A percentile compares a stretch with the other conserved stretches of the same genome.
phyloP scores from a whole-genome alignment of 2,329 filamentous ascomycete species.

The Tricladium varicosporioides region DNA sequence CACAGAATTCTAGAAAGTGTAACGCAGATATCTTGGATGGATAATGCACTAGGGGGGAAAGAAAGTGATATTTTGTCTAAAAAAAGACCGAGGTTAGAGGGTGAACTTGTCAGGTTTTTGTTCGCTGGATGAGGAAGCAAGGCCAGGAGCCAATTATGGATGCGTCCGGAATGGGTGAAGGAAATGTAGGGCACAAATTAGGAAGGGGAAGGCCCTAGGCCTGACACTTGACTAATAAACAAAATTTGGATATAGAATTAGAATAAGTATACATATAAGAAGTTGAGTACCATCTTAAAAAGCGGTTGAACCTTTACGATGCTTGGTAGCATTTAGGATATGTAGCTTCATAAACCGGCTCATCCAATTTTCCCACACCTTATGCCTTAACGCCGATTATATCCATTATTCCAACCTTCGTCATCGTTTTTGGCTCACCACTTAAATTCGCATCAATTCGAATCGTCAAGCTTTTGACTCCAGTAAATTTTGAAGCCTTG shows the following conservation, averaged over 20 bases:
- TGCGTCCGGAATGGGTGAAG: background rate
- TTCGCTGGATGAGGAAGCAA: background rate
- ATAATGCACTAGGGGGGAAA: background rate
- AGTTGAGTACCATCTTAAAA: too few relatives aligned
- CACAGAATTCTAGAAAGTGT: background rate
- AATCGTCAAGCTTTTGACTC: conserved; percentile 29
- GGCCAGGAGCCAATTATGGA: background rate
- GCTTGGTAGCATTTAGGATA: background rate
- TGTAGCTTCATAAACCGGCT: background rate
- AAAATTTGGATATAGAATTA: background rate
- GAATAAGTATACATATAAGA: background rate
- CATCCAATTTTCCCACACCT: background rate
- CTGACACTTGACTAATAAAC: background rate
- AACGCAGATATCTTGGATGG: background rate
- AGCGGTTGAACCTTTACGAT: background rate
- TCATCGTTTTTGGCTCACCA: conserved; percentile 25
- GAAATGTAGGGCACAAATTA: background rate
- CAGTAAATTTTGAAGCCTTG: conserved; percentile 31
- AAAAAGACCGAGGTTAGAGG: background rate
- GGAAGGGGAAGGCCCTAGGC: background rate
- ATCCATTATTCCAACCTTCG: conserved; percentile 28
- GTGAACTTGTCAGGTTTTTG: background rate
- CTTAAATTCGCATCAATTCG: conserved; percentile 31
- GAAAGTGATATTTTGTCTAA: background rate
- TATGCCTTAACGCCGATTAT: conserved; percentile 26